Evolutionary conservation across 2,329 filamentous ascomycete genomes (phyloP), one percentile per base, ranked within the genome.

Genomic region (Cordyceps cateniannulata): DNA sequence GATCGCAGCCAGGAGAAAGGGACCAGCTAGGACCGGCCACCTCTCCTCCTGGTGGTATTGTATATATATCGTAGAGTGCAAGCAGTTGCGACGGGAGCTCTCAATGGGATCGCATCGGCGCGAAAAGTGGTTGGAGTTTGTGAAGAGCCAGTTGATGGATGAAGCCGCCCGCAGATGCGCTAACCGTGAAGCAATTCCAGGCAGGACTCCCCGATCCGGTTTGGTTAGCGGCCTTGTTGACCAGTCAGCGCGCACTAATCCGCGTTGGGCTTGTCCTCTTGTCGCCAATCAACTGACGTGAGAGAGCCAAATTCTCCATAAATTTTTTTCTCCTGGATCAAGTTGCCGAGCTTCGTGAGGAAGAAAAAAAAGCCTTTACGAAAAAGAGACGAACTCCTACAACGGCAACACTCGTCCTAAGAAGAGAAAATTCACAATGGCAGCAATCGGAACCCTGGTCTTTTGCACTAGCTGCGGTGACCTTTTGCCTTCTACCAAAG

Each of bases 401-500:
- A 52, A 58, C 55, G 55, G 58, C 54, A 55, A 59, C 54, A 55
- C 35, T 35, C 10, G 49, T 42, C 27, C 56, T 47, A 63, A 61
- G n/a, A 64, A 50, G 56, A 10, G 10, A 47, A 47, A 16, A 59
- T 47, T 65, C 66, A 62, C 61, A 77, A 97, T 97, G 93, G 86
- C 93, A 65, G 87, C 90, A 20, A 92, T 97, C 66, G 93, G 92
- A 60, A 93, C 92, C 57, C 81, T 98, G 45, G 87, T 96, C 40
- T 98, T 98, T 75, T 98, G 93, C 79, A 90, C 83, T 59, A 90
- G 93, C 72, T 98, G 93, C 74, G 93, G 93, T 63, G 96, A 96
- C 72, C 81, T 97, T 3, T 80, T 98, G 45, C 91, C 95, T 58
- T 84, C 88, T 57, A 91, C 90, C 51, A 88, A 88, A 64, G 91